Conservation (phyloP, 176 grass and related monocot species). For the Eragrostis curvula region DNA sequence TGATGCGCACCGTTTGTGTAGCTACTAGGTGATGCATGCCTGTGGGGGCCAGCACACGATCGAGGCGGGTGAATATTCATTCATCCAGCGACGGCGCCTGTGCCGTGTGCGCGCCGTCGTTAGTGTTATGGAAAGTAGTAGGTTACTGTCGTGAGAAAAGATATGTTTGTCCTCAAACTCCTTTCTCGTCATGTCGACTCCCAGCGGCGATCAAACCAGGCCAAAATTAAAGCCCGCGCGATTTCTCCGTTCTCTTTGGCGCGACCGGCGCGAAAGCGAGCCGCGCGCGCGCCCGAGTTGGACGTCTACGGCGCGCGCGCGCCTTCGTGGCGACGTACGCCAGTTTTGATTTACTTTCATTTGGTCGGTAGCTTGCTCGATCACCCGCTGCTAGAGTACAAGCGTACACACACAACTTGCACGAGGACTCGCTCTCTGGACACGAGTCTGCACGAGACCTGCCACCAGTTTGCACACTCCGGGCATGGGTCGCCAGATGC, state of each 20-base stretch:
- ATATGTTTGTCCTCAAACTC: neutral
- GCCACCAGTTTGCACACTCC: too few species aligned
- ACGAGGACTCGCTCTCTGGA: neutral
- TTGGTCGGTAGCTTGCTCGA: neutral
- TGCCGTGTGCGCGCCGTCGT: too few species aligned
- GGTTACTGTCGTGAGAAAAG: conserved; percentile 43
- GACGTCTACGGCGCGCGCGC: conserved; percentile 32
- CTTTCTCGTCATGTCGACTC: neutral
- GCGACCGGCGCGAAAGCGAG: neutral
- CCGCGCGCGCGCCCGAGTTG: neutral
- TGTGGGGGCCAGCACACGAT: neutral
- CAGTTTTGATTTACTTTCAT: neutral
- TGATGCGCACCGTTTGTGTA: neutral
- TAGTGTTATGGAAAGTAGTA: neutral
- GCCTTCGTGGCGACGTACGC: neutral
- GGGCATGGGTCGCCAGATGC: too few species aligned
- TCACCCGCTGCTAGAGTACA: neutral
- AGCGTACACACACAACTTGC: neutral
- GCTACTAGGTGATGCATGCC: neutral
- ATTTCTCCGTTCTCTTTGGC: conserved; percentile 6
- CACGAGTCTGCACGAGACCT: too few species aligned
- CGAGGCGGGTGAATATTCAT: neutral
- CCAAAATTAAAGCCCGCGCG: neutral
- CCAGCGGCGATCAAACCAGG: neutral
- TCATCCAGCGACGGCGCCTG: neutral